Base-by-base conservation (phyloP, 1,139 yeast species). In the Debaryomyces singareniensis region DNA sequence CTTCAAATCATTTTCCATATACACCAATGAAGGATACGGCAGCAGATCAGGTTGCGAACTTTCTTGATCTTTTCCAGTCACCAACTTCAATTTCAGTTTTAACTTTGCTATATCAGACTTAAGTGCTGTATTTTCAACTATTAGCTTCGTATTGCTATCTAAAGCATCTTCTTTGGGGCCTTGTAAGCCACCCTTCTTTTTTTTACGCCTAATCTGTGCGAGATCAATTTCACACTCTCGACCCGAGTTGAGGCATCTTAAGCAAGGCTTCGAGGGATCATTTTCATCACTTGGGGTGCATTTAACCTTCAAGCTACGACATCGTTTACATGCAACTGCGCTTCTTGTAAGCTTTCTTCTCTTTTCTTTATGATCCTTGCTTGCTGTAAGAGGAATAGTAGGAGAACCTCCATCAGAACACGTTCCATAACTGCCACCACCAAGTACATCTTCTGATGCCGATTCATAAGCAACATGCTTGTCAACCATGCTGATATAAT, bases 241-340 rank as follows among this genome's bases (percentile, higher is more conserved):
- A 26, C 70, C 67, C 15, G 82, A 67, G 48, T 77, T 83, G 20
- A 71, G 40, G 50, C 96, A 87, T 29, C 96, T 65, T 5, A 71
- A 57, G 54, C 96, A 87, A 0, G 91, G 75, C n/a, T 77, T 72
- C 2, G 63, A 50, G 4, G 79, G 80, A 37, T 74, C 67, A 10
- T 56, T 42, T 0, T 70, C 64, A 47, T 82, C 81, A 1, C 80
- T 64, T 1, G 94, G 93, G 9, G 81, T 76, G 51, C 96, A 86
- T 41, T 80, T 78, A 21, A 85, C 95, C 46, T 86, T 86, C 30
- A 85, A 63, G 1, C 82, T 53, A 45, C 86, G 94, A 50, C 96
- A 86, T 32, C 79, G 71, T 33, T 78, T 79, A 52, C 96, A 86
- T 1, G 95, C 95, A 24, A 58, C 66, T 5, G 64, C 43, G 32